Evolutionary conservation across 805 yeast genomes (phyloP), one percentile per base, ranked within the genome.

Genomic region (Sporopachydermia quercuum): DNA sequence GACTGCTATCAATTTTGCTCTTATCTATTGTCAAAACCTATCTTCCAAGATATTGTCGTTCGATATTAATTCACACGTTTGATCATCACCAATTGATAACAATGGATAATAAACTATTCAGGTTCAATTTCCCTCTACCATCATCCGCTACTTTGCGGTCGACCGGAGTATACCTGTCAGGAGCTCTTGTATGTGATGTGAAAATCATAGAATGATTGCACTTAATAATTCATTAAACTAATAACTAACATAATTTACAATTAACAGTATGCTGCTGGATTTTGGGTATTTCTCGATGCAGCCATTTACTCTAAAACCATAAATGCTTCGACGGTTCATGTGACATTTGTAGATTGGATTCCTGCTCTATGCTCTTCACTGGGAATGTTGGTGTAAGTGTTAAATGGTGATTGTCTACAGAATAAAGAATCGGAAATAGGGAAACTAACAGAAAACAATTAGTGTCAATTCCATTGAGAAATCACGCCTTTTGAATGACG

Each of bases 311-410:
- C 94, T 36, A 78, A 75, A 47, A 79, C 85, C 14, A 78, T 78
- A 37, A 89, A 89, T 63, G 94, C 86, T 1, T 79, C 94, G 0
- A 65, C 66, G 36, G 84, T 86, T 4, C 96, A 89, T 55, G 84
- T 91, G 18, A 76, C 89, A 3, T 83, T 89, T 53, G 78, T 84
- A 34, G 98, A 89, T 61, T 89, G 98, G 98, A 74, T 91, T 39
- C 98, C 98, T 3, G 76, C 82, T 47, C 70, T 89, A 18, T 81
- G 96, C 48, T 78, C 94, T 4, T 74, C 93, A 0, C 57, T 86
- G 27, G 98, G 98, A 2, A 87, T 87, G 84, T 62, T 87, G 35
- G 77, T 15, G 47, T 49, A 16, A 39, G 45, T 34, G 34, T 8
- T 37, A 16, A 35, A 37, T 11, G 43, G 33, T 16, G 37, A 14